Evolutionary conservation across 2,329 filamentous ascomycete genomes (phyloP), one percentile per base, ranked within the genome.

Genomic region (Colletotrichum lindemuthianum): DNA sequence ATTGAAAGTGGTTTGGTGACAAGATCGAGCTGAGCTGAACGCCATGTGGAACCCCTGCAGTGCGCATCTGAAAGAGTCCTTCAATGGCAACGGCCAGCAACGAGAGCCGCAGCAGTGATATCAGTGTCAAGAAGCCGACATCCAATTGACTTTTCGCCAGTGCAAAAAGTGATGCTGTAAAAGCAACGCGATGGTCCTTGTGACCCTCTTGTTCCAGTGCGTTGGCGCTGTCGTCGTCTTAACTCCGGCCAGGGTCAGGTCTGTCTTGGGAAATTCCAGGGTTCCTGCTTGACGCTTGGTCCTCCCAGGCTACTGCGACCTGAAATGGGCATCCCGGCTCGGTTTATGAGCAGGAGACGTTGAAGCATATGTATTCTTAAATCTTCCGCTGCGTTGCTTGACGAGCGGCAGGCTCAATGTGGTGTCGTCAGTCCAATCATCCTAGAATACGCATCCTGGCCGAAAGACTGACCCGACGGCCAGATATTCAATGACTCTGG

Each of bases 261-360:
- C 43, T 59, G 33, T 36, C 10, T 34, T 34, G 47, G 59, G 47
- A 52, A 59, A 66, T 59, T 58, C 24, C 59, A 63, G 63, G 47
- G 48, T 39, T 66, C 15, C 41, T 65, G 59, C 63, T 65, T 58
- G 52, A 63, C 59, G 63, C 59, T 65, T 63, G 58, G 59, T 61
- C 63, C 52, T 61, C 63, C 52, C 16, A 40, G 32, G 39, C n/a
- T 43, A n/a, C 11, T 32, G 15, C 24, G 24, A 16, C 11, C 45
- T 47, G 37, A 51, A 24, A 24, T 58, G 53, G 59, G 52, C 52
- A 51, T 63, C 51, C 45, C 63, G 59, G 63, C 47, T 53, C 63
- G 59, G 48, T 66, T 48, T 59, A 63, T 64, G 39, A 37, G 44
- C 12, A 50, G 24, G 33, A 50, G 55, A 39, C 45, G 45, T 40